Evolutionary conservation across 1,284 basidiomycete genomes (phyloP), one percentile per base, ranked within the genome.

Genomic region (Spongiforma sp.): DNA sequence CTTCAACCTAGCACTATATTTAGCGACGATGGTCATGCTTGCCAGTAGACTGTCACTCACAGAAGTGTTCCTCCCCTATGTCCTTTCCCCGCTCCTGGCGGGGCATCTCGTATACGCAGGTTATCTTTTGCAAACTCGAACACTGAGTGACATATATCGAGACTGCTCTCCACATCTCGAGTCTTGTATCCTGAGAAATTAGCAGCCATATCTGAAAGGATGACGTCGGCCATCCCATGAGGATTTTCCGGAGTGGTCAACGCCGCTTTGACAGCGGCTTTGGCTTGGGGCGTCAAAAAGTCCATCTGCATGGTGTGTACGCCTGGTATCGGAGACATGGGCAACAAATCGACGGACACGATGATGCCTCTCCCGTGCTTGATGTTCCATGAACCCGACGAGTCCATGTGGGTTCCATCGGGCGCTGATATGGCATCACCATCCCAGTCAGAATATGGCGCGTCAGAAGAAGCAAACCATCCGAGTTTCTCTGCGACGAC

Each of bases 181-280:
- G 78, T 79, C 21, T 80, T 77, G 68, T 89, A 88, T 11, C 92
- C 92, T 5, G 89, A 84, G 57, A 84, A 78, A 73, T 93, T 93
- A 21, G 86, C 85, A 1, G 91, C 90, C 86, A 94, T 93, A 68
- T 94, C 92, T 5, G 89, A 92, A 6, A 93, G 82, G 52, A 94
- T 83, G 17, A 94, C 77, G 70, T 94, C 91, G 12, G 85, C 88
- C 77, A 84, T 85, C 24, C 82, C 83, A 15, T 79, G 78, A 0
- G 75, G 72, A 67, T 81, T 77, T 39, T 68, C 70, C 24, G 71
- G 60, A 46, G 69, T 70, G 36, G 71, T 73, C 17, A 93, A 78
- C 12, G 89, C 72, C 17, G 74, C 71, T 14, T 79, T 78, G 32
- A 95, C 81, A 34, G 79, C 71, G 8, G 65, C 67, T 46, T 83